A percentile compares a stretch with the other conserved stretches of the same genome.
phyloP scores from a whole-genome alignment of 164 flowering plant species.

The Santalum album region DNA sequence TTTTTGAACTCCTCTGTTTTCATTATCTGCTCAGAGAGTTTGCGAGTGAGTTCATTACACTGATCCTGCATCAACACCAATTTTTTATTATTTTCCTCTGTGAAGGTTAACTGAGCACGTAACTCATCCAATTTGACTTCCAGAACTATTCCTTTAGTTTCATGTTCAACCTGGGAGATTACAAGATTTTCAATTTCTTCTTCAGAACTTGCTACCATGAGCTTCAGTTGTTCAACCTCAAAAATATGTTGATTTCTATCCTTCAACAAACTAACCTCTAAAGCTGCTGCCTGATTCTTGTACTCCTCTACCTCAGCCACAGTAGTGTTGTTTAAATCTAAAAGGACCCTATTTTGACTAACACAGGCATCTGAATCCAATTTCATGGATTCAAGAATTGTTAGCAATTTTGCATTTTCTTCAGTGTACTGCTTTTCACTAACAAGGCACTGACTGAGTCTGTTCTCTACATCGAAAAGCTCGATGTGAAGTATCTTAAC shows the following conservation, averaged over 20 bases:
- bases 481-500: conserved; percentile 33
- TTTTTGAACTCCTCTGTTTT: conserved; percentile 85
- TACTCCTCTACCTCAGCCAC: conserved; percentile 33
- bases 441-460: conserved; percentile 28
- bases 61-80: conserved; percentile 29
- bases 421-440: conserved; percentile 33
- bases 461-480: conserved; percentile 31
- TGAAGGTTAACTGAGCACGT: conserved; percentile 16
- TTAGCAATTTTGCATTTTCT: conserved; percentile 40
- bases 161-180: conserved; percentile 45
- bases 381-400: conserved; percentile 29
- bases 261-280: conserved; percentile 16
- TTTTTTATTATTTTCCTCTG: conserved; percentile 31
- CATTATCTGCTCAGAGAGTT: conserved; percentile 70
- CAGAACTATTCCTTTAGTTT: conserved; percentile 39
- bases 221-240: conserved; percentile 40
- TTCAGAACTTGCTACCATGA: conserved; percentile 23
- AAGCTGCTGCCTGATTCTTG: conserved; percentile 19
- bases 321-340: conserved; percentile 19
- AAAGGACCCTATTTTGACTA: conserved; percentile 26
- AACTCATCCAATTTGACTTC: conserved; percentile 49
- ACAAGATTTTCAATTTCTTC: conserved; percentile 35
- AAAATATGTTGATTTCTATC: conserved; percentile 18
- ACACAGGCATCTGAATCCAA: conserved; percentile 40
- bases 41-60: conserved; percentile 39